Base-by-base conservation (phyloP, 768 basidiomycete genomes). In the Scleroderma bovista region DNA sequence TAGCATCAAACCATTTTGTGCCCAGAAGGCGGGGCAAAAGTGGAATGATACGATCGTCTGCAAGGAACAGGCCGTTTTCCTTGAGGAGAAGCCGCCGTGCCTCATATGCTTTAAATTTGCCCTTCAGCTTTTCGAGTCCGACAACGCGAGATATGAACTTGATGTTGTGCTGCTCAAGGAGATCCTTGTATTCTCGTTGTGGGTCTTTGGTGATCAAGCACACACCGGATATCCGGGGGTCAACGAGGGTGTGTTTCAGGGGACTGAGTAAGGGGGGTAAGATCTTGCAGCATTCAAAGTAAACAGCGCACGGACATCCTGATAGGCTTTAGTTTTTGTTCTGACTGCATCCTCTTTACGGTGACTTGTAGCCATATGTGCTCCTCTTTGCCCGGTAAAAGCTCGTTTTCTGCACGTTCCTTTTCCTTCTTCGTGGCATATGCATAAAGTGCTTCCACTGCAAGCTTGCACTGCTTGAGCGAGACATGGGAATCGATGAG, bases 181-280 rank as follows among this genome's bases (percentile, higher is more conserved):
- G 83, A 63, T 95, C 91, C 68, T 99, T 99, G 77, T 97, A 99
- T 64, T 92, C 78, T 40, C 95, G 75, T 60, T 98, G 95, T 2
- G 95, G 95, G 65, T 95, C 91, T 70, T 97, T 98, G 45, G 88
- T 88, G 68, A 99, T 86, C 45, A 99, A 75, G 67, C 94, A 97
- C 45, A 99, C 76, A 10, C 86, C 69, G 6, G 81, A 82, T 13
- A 78, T 82, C 45, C 88, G 82, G 12, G 87, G 95, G 74, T 90
- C 93, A 61, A 90, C 80, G 53, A 91, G 69, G 29, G 88, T 88
- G 63, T 96, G 78, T 34, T 79, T 80, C 40, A 99, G 75, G 6
- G 87, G 84, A 51, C 92, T 66, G 38, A 44, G 26, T 12, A 51
- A 50, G 50, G 31, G 54, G 26, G 38, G 24, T 51, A 48, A 57